Percentiles rank a stretch among this genome's conserved stretches.
These are phyloP conservation scores for Lasiosphaeria ovina DNA, from an alignment of 495 filamentous ascomycete species.

Conservation along the genomic window DNA sequence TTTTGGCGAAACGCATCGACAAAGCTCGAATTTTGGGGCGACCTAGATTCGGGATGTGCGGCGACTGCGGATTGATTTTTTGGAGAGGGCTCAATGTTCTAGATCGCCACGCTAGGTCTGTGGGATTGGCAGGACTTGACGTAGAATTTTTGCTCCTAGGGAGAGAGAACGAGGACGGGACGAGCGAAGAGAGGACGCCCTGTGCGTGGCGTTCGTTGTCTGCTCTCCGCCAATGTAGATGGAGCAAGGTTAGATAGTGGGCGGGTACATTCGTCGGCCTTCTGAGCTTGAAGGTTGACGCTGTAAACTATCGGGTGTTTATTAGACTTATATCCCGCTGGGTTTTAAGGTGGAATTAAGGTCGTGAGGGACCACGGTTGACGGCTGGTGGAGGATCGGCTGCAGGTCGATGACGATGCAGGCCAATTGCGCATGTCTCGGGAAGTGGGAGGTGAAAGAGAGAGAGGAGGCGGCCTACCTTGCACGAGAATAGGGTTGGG, in stretches of 20 bases:
- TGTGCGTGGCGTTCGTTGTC: neutral
- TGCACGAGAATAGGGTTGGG: conserved; percentile 5
- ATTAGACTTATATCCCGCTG: conserved; percentile 18
- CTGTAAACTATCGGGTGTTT: conserved; percentile 3
- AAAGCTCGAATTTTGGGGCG: no score
- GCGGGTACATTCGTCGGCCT: neutral
- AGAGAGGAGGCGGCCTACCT: neutral
- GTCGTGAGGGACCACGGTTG: conserved; percentile 22
- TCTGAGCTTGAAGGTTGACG: neutral
- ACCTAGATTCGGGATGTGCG: no score
- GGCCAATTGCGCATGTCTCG: conserved; percentile 34
- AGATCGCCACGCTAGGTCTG: no score
- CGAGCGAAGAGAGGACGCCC: neutral
- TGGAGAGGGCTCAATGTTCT: no score
- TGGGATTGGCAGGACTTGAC: no score
- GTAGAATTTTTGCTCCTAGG: no score
- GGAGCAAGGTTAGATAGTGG: neutral
- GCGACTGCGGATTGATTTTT: no score
- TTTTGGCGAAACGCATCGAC: no score
- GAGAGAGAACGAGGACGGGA: no score
- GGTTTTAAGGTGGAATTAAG: conserved; percentile 31
- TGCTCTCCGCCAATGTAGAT: neutral
- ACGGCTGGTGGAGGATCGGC: conserved; percentile 32
- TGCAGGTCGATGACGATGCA: conserved; percentile 41
- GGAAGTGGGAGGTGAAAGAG: conserved; percentile 30